Evolutionary conservation across 2,329 filamentous ascomycete species (phyloP), one percentile per base, ranked within the genome.

Genomic region (Aspergillus ochraceus): DNA sequence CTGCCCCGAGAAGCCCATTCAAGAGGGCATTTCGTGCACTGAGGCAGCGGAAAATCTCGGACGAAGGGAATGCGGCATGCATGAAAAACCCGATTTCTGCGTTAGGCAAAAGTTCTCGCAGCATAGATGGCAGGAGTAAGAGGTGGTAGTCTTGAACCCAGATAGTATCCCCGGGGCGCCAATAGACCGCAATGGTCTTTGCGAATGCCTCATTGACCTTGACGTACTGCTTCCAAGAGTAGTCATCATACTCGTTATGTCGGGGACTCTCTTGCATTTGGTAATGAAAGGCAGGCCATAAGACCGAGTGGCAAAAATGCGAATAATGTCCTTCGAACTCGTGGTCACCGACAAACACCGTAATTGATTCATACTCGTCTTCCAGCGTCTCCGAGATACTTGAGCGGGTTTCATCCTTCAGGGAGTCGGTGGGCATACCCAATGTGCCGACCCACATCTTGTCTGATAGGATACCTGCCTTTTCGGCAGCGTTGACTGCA

Each of bases 81-180:
- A 98, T 80, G 79, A 97, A 98, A 80, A 97, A 94, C 10, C 94
- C 94, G 68, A 98, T 97, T 78, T 96, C 90, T 20, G 92, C 92
- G 60, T 96, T 90, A 0, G 94, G 92, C 2, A 79, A 49, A 80
- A 90, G 92, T 77, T 94, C 87, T 36, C 94, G 90, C 51, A 98
- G 82, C 88, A 97, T 92, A 45, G 81, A 83, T 4, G 94, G 93
- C 2, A 97, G 90, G 10, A 97, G 82, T 3, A 97, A 84, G 46
- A 98, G 84, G 74, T 98, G 94, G 73, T 98, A 97, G 75, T 98
- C 94, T 73, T 97, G 92, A 46, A 98, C 82, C 94, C 94, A 97
- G 70, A 98, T 90, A 52, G 89, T 86, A 72, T 98, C 94, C 49
- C 91, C 92, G 24, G 89, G 87, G 80, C 96, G 96, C 88, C 93